Evolutionary conservation across 129 eudicot species (phyloP).

Genomic region (Logfia minima): DNA sequence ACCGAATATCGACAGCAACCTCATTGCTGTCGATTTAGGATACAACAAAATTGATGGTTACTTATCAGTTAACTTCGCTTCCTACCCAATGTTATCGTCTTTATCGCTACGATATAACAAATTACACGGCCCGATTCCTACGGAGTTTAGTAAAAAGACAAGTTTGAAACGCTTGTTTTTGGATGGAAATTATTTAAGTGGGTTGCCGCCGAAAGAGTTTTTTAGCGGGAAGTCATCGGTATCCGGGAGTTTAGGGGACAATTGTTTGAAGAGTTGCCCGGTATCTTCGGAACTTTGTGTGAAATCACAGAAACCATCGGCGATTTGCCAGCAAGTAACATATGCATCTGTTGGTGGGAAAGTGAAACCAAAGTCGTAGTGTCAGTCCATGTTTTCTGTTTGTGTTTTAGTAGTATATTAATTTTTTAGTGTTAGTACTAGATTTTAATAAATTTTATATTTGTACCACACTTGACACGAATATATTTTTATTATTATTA

Average conservation of each 20-base stretch:
- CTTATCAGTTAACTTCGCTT: constrained; percentile 50
- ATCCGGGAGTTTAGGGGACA: constrained; percentile 88
- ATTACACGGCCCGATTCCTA: constrained; percentile 76
- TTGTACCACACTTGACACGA: constrained; percentile 23
- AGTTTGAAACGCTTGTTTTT: constrained; percentile 55
- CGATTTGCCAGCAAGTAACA: constrained; percentile 54
- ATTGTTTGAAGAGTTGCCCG: constrained; percentile 70
- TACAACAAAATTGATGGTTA: constrained; percentile 58
- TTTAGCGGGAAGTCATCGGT: constrained; percentile 50
- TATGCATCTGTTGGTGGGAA: constrained; percentile 47
- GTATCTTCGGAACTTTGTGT: constrained; percentile 56
- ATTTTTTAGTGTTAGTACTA: constrained; percentile 15
- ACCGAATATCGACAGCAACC: constrained; percentile 47
- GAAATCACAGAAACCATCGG: constrained; percentile 73
- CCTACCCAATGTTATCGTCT: constrained; percentile 52
- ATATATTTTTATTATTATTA: too few relatives aligned
- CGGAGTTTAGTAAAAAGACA: constrained; percentile 49
- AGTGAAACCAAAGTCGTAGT: constrained; percentile 55
- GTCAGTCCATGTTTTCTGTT: constrained; percentile 42
- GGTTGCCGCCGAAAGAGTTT: constrained; percentile 76
- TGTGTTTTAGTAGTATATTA: neutral
- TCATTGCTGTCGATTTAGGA: constrained; percentile 77
- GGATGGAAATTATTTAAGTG: constrained; percentile 81
- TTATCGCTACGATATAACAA: constrained; percentile 65
- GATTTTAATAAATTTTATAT: constrained; percentile 19